Conservation (phyloP, 2,329 filamentous ascomycete species). For the Diaporthe sp. region DNA sequence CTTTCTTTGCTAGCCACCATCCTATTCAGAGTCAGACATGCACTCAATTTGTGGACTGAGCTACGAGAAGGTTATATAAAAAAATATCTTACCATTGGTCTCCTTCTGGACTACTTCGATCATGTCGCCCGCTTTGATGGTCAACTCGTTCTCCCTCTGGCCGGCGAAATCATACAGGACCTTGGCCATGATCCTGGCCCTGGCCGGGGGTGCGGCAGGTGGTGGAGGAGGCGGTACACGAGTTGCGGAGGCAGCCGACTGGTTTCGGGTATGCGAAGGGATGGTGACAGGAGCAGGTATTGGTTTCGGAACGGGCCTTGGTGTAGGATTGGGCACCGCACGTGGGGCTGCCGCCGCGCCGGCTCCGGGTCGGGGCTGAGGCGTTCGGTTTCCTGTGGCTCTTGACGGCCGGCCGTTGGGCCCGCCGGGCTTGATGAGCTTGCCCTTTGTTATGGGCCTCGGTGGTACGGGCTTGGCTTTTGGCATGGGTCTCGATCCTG, state of each 20-base stretch:
- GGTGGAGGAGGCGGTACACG: slow-evolving; percentile 75
- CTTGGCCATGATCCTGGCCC: slow-evolving; percentile 84
- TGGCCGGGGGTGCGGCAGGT: slow-evolving; percentile 74
- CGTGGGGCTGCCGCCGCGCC: slow-evolving; percentile 43
- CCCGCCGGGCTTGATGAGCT: slow-evolving; percentile 92
- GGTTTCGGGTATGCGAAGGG: slow-evolving; percentile 68
- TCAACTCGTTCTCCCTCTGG: slow-evolving; percentile 87
- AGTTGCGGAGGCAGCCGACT: slow-evolving; percentile 64
- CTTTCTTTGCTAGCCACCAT: slow-evolving; percentile 94
- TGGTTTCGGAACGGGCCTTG: slow-evolving; percentile 33
- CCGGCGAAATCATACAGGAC: slow-evolving; percentile 94
- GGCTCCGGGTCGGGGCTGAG: slow-evolving; percentile 59
- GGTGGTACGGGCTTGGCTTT: slow-evolving; percentile 88
- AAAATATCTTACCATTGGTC: slow-evolving; percentile 83
- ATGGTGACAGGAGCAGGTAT: slow-evolving; percentile 54
- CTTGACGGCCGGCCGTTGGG: slow-evolving; percentile 86
- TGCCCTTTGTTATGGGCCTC: slow-evolving; percentile 92
- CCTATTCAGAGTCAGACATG: slow-evolving; percentile 67
- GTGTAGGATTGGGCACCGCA: slow-evolving; percentile 46
- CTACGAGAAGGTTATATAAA: background rate
- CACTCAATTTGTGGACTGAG: background rate
- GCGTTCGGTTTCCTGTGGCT: slow-evolving; percentile 65
- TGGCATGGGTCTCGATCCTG: slow-evolving; percentile 86
- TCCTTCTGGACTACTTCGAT: slow-evolving; percentile 95
- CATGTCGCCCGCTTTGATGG: slow-evolving; percentile 83